Conservation (phyloP, 352 stramenopile genomes). For the Globisporangium radiosum region DNA sequence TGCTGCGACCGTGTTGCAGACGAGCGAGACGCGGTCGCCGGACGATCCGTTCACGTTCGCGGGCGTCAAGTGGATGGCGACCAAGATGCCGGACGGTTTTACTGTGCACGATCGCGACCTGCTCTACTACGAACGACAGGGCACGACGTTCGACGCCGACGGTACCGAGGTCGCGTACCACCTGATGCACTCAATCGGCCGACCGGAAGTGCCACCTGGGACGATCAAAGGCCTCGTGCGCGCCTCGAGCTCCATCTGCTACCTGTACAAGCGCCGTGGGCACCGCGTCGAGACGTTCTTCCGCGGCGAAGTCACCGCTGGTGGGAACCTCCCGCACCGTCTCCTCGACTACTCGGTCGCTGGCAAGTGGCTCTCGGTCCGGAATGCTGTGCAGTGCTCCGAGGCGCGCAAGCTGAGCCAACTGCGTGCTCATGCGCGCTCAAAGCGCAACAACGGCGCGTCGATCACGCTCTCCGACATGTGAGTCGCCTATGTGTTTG, state of each 20-base stretch:
- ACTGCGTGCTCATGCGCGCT: constrained; percentile 4
- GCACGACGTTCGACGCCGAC: constrained; percentile 17
- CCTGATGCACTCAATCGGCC: constrained; percentile 34
- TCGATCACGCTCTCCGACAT: constrained; percentile 3
- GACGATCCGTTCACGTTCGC: constrained; percentile 32
- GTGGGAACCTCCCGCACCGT: constrained; percentile 4
- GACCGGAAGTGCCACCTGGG: constrained; percentile 29
- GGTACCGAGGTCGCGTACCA: constrained; percentile 35
- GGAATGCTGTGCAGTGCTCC: constrained; percentile 7
- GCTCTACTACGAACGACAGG: constrained; percentile 40
- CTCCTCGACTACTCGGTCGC: constrained; percentile 9
- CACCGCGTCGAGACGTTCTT: constrained; percentile 31
- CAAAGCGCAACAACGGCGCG: not conserved
- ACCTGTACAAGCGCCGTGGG: constrained; percentile 25
- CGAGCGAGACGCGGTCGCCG: constrained; percentile 16
- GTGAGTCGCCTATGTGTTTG: not conserved
- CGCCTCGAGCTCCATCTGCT: constrained; percentile 27
- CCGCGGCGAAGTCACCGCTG: constrained; percentile 19
- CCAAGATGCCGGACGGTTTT: constrained; percentile 16
- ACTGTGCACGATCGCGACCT: constrained; percentile 26
- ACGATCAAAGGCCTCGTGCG: constrained; percentile 23
- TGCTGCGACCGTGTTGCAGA: constrained; percentile 21
- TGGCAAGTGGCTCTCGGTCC: constrained; percentile 17
- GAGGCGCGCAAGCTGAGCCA: constrained; percentile 1
- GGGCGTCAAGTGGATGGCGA: constrained; percentile 39